Conservation (phyloP, 805 yeast species). For the Deakozyma indianensis region DNA sequence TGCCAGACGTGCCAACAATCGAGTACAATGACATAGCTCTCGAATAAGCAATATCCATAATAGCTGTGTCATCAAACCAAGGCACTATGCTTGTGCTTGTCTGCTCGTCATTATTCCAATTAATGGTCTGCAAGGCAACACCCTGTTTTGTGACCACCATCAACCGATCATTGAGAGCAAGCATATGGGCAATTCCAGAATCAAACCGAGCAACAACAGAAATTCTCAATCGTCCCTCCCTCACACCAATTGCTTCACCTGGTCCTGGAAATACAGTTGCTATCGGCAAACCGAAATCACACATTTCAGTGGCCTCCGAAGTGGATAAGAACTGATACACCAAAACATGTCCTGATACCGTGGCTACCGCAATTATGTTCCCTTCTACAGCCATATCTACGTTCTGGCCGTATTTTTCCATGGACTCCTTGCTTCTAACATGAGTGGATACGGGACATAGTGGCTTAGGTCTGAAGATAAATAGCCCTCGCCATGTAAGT, state of each 20-base stretch:
- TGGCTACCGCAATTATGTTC: neutral
- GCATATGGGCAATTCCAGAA: conserved; percentile 13
- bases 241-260: conserved; percentile 20
- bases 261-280: conserved; percentile 16
- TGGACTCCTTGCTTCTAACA: neutral
- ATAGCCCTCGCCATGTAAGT: neutral
- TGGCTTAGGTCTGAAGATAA: neutral
- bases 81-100: neutral
- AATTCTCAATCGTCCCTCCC: conserved; percentile 14
- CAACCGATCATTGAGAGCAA: conserved; percentile 12
- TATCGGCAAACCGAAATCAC: neutral
- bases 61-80: neutral
- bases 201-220: conserved; percentile 16
- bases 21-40: neutral
- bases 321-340: neutral
- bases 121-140: conserved; percentile 9
- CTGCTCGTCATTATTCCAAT: conserved; percentile 6
- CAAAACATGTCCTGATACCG: neutral
- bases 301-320: neutral
- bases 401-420: neutral
- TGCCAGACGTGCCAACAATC: neutral
- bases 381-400: neutral
- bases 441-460: neutral
- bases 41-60: neutral
- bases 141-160: conserved; percentile 10